phyloP scores from a whole-genome alignment of 768 basidiomycete genomes.

The Cystofilobasidium capitatum region DNA sequence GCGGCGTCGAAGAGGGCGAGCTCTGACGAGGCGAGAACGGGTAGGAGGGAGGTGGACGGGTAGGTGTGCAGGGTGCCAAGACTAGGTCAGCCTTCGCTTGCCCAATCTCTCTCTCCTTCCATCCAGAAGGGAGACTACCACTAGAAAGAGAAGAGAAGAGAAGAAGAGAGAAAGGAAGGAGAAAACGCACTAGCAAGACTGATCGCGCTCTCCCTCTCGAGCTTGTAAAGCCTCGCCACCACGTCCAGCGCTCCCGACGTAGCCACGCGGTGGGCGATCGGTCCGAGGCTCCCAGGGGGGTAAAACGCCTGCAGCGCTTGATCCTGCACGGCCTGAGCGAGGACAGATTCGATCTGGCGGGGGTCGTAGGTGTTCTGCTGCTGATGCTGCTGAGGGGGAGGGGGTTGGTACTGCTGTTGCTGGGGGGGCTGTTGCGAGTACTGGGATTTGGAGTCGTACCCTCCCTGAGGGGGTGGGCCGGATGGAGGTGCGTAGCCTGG shows the following conservation, averaged over 20 bases:
- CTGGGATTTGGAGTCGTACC: not conserved
- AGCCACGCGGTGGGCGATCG: constrained; percentile 41
- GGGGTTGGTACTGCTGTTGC: not conserved
- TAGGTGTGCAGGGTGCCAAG: not conserved
- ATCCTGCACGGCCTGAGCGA: constrained; percentile 28
- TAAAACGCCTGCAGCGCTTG: constrained; percentile 42
- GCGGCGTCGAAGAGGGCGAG: constrained; percentile 40
- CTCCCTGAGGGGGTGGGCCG: constrained; percentile 1
- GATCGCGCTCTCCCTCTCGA: constrained; percentile 40
- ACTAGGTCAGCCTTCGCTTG: too few species aligned
- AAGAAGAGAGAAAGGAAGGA: too few species aligned
- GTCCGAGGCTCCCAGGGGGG: constrained; percentile 39
- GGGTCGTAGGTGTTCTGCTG: not conserved
- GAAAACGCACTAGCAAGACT: constrained; percentile 13
- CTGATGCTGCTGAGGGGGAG: not conserved
- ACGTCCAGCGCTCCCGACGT: constrained; percentile 37
- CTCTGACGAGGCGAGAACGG: constrained; percentile 16
- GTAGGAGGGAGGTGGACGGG: not conserved
- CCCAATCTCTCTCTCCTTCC: too few species aligned
- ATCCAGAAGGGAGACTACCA: too few species aligned
- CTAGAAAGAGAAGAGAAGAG: too few species aligned
- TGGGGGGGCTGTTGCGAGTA: constrained; percentile 13
- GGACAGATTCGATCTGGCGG: constrained; percentile 3
- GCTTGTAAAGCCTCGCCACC: constrained; percentile 40
- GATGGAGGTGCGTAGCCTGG: constrained; percentile 3